phyloP scores from a whole-genome alignment of 768 basidiomycete genomes.

The Pilatotrama ljubarskyi region DNA sequence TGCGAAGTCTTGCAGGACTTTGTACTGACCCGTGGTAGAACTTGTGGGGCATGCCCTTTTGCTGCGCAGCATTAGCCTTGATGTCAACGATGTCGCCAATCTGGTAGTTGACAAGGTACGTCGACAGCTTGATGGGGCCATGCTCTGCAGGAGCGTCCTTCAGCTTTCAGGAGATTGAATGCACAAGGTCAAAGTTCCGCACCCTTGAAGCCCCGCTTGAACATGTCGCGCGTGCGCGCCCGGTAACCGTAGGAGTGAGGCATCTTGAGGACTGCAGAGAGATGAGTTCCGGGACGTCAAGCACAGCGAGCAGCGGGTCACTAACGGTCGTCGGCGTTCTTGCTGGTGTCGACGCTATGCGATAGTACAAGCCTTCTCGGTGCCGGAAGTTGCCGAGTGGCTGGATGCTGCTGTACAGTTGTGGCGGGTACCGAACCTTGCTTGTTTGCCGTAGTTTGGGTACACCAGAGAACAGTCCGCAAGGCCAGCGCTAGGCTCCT shows the following conservation, averaged over 20 bases:
- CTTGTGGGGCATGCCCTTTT: slow-evolving; percentile 99
- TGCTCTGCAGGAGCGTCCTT: slow-evolving; percentile 58
- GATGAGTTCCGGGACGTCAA: slow-evolving; percentile 15
- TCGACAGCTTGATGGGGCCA: slow-evolving; percentile 88
- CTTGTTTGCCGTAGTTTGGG: slow-evolving; percentile 41
- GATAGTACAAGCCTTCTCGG: slow-evolving; percentile 19
- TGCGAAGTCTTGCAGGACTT: neutral
- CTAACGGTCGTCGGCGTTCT: slow-evolving; percentile 51
- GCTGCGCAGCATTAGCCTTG: slow-evolving; percentile 98
- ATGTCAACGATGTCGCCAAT: slow-evolving; percentile 99
- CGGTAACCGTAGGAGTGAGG: slow-evolving; percentile 99
- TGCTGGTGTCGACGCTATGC: slow-evolving; percentile 43
- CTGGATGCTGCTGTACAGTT: slow-evolving; percentile 69
- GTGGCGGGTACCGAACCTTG: slow-evolving; percentile 39
- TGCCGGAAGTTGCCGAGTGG: slow-evolving; percentile 64
- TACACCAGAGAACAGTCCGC: slow-evolving; percentile 20
- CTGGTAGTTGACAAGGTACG: slow-evolving; percentile 89
- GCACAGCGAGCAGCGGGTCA: slow-evolving; percentile 25
- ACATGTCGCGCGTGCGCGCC: slow-evolving; percentile 99
- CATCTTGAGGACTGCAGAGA: slow-evolving; percentile 70
- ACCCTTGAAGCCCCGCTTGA: slow-evolving; percentile 99
- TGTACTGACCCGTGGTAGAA: slow-evolving; percentile 89
- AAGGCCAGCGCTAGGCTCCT: slow-evolving; percentile 27
- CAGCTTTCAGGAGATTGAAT: slow-evolving; percentile 6
- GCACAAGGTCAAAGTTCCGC: slow-evolving; percentile 33